These are phyloP conservation scores for Aphanocladium album DNA, from an alignment of 2,329 filamentous ascomycete species.

Conservation along the genomic window DNA sequence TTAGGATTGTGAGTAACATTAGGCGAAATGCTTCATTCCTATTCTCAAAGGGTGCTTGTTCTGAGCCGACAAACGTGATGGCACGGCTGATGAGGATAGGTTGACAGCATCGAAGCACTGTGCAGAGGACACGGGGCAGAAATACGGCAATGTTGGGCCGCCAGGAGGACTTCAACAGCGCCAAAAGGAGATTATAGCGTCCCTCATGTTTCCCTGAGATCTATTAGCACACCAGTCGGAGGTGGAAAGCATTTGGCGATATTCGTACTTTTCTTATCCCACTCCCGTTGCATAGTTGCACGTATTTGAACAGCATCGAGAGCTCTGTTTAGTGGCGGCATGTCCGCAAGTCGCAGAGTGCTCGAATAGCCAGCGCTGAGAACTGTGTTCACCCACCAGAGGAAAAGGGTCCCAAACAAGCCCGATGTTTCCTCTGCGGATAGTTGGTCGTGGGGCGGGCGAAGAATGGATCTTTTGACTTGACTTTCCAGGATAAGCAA, in stretches of 20 bases:
- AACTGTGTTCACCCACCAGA: conserved; percentile 3
- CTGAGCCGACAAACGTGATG: neutral
- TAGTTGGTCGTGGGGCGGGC: neutral
- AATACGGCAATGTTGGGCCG: neutral
- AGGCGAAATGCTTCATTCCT: conserved; percentile 4
- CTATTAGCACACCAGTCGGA: neutral
- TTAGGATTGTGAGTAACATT: neutral
- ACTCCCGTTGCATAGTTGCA: neutral
- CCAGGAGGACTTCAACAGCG: neutral
- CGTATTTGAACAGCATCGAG: neutral
- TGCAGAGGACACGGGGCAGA: neutral
- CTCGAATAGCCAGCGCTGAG: neutral
- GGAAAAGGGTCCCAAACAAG: neutral
- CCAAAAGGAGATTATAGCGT: neutral
- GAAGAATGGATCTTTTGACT: neutral
- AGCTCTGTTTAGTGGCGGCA: neutral
- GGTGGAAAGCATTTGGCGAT: neutral
- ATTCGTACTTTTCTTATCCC: neutral
- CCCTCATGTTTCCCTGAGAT: neutral
- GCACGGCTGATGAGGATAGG: conserved; percentile 1
- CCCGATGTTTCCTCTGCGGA: neutral
- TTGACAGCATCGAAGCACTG: neutral
- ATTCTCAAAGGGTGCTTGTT: neutral
- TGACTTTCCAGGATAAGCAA: neutral
- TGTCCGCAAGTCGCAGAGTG: neutral